These are phyloP conservation scores for Borealophlyctis nickersoniae DNA, from an alignment of 192 early-diverging fungal genomes.

Conservation along the genomic window DNA sequence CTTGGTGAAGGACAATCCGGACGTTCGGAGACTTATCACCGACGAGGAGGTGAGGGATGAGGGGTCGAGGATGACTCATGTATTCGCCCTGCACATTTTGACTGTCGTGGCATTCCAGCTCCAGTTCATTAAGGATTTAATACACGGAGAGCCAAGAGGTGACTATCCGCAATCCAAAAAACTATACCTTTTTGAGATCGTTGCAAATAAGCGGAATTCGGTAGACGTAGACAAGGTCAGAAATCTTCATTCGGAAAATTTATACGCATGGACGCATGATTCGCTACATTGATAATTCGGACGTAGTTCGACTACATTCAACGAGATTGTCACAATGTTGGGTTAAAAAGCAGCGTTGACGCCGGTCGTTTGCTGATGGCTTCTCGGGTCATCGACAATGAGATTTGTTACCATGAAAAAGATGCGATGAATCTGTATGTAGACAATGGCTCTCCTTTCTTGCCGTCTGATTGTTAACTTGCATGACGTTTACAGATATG, in stretches of 20 bases:
- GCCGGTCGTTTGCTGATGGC: conserved; percentile 70
- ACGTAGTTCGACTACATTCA: conserved; percentile 53
- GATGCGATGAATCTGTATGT: conserved; percentile 84
- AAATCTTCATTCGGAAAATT: too few relatives aligned
- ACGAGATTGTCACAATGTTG: conserved; percentile 73
- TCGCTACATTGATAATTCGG: not conserved
- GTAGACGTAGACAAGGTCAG: conserved; percentile 92
- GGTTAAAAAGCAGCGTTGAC: conserved; percentile 60
- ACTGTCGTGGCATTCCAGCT: conserved; percentile 4
- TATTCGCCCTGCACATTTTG: too few relatives aligned
- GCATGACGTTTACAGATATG: conserved; percentile 1
- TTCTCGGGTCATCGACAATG: conserved; percentile 80
- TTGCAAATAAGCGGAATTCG: conserved; percentile 90
- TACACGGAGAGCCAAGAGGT: conserved; percentile 36
- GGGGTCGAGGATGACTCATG: too few relatives aligned
- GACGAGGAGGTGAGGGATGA: conserved; percentile 23
- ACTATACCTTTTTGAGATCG: conserved; percentile 91
- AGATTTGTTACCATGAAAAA: conserved; percentile 87
- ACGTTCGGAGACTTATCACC: conserved; percentile 61
- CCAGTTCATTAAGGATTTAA: conserved; percentile 47
- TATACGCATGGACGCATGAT: not conserved
- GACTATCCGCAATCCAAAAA: conserved; percentile 35
- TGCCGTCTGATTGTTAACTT: not conserved
- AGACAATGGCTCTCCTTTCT: not conserved
- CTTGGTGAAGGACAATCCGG: conserved; percentile 65